Percentiles rank a stretch among this genome's conserved stretches.
These are phyloP conservation scores for Eutrema yunnanense DNA, from an alignment of 345 rosid species.

Conservation along the genomic window DNA sequence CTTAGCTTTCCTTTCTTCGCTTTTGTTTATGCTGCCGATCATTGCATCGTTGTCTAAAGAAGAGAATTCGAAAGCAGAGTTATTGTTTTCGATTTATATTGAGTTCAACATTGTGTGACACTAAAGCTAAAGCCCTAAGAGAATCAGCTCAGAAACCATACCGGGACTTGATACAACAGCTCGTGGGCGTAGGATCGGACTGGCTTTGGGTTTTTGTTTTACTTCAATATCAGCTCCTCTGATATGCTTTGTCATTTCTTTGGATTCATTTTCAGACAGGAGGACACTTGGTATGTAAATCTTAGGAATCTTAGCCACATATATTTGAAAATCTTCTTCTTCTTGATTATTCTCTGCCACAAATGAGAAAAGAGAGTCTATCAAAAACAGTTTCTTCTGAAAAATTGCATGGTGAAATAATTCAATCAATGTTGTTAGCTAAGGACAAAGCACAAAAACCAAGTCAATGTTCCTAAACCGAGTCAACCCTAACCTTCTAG, in stretches of 20 bases:
- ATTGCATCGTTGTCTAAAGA: constrained; percentile 25
- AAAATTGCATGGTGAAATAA: not conserved
- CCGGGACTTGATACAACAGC: constrained; percentile 33
- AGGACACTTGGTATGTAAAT: constrained; percentile 25
- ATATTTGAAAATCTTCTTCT: constrained; percentile 14
- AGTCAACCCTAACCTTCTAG: not conserved
- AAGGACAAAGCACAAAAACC: not conserved
- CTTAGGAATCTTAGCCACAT: constrained; percentile 29
- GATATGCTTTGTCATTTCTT: not conserved
- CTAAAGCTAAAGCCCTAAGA: too few species aligned
- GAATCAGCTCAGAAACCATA: not conserved
- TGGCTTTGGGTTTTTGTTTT: constrained; percentile 3
- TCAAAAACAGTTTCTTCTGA: not conserved
- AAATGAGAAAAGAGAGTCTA: not conserved
- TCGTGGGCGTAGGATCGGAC: constrained; percentile 24
- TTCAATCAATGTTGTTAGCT: not conserved
- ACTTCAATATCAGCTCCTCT: not conserved
- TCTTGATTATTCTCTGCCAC: constrained; percentile 14
- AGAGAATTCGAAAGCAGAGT: not conserved
- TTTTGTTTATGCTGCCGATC: constrained; percentile 27
- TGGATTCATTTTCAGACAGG: not conserved
- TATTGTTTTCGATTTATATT: not conserved
- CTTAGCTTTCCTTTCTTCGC: constrained; percentile 23
- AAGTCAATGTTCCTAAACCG: not conserved
- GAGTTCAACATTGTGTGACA: not conserved